phyloP scores from a whole-genome alignment of 1,139 yeast genomes.

The Yamadazyma spencermartinsiae region DNA sequence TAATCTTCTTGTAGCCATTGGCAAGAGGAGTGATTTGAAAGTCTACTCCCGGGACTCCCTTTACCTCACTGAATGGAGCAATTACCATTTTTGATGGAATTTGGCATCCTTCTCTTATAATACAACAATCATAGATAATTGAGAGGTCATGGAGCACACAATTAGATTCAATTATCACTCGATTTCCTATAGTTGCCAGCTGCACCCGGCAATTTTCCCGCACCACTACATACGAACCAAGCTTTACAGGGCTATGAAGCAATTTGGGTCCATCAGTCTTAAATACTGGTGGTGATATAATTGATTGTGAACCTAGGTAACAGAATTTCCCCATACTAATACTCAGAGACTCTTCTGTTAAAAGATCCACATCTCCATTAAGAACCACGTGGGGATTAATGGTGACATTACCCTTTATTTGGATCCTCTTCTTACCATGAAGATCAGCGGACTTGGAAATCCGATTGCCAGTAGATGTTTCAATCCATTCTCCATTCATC shows the following conservation, averaged over 20 bases:
- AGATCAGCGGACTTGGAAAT: conserved; percentile 49
- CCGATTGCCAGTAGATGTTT: conserved; percentile 55
- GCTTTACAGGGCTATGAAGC: conserved; percentile 32
- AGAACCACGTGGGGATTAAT: conserved; percentile 30
- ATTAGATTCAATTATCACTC: conserved; percentile 52
- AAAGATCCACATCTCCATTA: conserved; percentile 38
- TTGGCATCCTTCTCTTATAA: conserved; percentile 46
- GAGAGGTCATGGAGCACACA: conserved; percentile 43
- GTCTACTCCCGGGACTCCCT: conserved; percentile 36
- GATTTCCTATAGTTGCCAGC: conserved; percentile 55
- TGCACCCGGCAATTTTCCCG: conserved; percentile 44
- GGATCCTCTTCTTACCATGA: conserved; percentile 25
- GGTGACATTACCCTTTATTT: conserved; percentile 37
- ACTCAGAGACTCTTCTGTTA: conserved; percentile 24
- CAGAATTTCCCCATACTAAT: conserved; percentile 58
- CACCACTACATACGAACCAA: conserved; percentile 61
- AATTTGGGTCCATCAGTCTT: conserved; percentile 13
- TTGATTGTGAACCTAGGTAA: conserved; percentile 30
- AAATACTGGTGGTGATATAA: conserved; percentile 34
- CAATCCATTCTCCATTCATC: conserved; percentile 21
- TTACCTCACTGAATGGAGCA: conserved; percentile 60
- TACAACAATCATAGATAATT: conserved; percentile 64
- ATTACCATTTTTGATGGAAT: conserved; percentile 59
- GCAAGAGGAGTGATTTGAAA: conserved; percentile 34
- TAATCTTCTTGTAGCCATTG: conserved; percentile 40